A percentile compares a stretch with the other conserved stretches of the same genome.
Conservation (phyloP, 169 alveolate genomes). For the Babesia ovis region DNA sequence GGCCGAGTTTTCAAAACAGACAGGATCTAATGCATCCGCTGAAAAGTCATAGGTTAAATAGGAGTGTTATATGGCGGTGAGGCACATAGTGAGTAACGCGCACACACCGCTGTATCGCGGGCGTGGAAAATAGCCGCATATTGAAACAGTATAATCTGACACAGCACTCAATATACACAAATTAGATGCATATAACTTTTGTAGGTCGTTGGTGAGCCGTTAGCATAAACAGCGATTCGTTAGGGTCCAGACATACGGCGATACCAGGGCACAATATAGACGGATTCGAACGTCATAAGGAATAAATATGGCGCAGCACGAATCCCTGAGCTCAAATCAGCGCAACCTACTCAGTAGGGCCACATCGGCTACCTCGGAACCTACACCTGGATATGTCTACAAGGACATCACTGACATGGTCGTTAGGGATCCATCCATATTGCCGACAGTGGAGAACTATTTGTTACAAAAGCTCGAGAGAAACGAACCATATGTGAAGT, state of each 20-base stretch:
- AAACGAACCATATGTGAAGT: conserved; percentile 69
- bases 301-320: conserved; percentile 11
- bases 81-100: background rate
- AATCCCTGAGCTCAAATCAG: conserved; percentile 41
- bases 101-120: conserved; percentile 10
- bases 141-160: background rate
- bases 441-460: conserved; percentile 69
- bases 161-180: background rate
- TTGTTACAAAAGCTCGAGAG: conserved; percentile 68
- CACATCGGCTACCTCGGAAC: conserved; percentile 75
- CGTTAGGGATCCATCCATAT: conserved; percentile 45
- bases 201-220: background rate
- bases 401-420: conserved; percentile 72
- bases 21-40: background rate
- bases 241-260: background rate
- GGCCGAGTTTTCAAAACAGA: background rate
- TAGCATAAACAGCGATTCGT: background rate
- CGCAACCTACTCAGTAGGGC: conserved; percentile 65
- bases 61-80: background rate
- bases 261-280: background rate
- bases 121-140: background rate
- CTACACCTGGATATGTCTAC: conserved; percentile 78
- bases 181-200: background rate
- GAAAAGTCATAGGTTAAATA: background rate
- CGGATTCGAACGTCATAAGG: background rate